Evolutionary conservation across 345 rosid species (phyloP).

Genomic region (Durio zibethinus): DNA sequence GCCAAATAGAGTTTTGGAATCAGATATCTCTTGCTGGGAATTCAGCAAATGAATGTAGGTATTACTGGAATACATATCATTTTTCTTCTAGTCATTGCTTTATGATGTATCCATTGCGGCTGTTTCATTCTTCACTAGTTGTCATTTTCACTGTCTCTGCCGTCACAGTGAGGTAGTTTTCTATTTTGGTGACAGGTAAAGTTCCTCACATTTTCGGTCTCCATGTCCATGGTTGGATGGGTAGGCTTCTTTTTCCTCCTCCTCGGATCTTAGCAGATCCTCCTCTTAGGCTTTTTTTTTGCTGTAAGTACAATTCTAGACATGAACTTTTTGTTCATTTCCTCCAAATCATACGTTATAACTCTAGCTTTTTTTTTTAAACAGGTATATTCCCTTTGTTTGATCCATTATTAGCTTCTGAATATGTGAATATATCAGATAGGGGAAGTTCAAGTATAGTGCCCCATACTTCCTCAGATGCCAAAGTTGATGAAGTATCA

Average conservation of each 20-base stretch:
- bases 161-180: neutral
- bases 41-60: neutral
- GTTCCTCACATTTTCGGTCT: neutral
- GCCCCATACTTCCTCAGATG: neutral
- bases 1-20: neutral
- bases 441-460: neutral
- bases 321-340: neutral
- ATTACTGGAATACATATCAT: neutral
- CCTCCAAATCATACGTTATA: neutral
- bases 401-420: slow-evolving; percentile 2
- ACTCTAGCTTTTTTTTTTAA: neutral
- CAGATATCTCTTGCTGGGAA: neutral
- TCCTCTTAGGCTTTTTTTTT: neutral
- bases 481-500: neutral
- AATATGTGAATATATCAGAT: neutral
- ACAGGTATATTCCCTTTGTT: neutral
- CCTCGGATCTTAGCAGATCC: neutral
- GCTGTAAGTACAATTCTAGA: neutral
- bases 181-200: neutral
- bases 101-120: neutral
- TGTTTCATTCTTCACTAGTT: neutral
- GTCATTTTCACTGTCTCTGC: neutral
- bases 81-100: neutral
- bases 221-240: neutral
- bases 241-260: neutral